These are phyloP conservation scores for Stylonectria norvegica DNA, from an alignment of 2,329 filamentous ascomycete species.

Conservation along the genomic window DNA sequence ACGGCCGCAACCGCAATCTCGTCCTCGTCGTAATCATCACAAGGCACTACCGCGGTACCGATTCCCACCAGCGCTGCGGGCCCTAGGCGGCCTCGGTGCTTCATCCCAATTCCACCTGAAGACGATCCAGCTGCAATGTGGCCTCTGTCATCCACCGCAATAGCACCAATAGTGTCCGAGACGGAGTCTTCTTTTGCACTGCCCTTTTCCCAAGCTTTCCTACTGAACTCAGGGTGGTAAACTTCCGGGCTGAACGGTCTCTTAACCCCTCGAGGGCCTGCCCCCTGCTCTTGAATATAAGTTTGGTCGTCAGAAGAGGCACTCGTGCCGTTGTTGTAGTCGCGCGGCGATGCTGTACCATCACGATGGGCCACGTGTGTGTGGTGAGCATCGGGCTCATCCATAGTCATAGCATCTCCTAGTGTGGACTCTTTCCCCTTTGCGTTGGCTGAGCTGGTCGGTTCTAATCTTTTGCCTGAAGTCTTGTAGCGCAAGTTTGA, in stretches of 20 bases:
- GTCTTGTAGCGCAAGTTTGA: constrained; percentile 10
- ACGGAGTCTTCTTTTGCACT: constrained; percentile 56
- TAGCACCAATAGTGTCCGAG: constrained; percentile 93
- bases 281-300: constrained; percentile 6
- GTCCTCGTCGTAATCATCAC: constrained; percentile 65
- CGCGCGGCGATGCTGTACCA: constrained; percentile 15
- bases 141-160: constrained; percentile 82
- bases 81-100: constrained; percentile 85
- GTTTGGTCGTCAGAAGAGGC: constrained; percentile 1
- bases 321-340: neutral
- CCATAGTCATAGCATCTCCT: constrained; percentile 4
- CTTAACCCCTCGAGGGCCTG: constrained; percentile 34
- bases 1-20: constrained; percentile 73
- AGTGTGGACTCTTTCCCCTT: constrained; percentile 6
- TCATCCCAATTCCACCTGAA: constrained; percentile 98
- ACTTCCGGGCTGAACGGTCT: constrained; percentile 30
- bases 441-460: constrained; percentile 1
- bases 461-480: constrained; percentile 8
- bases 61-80: constrained; percentile 91
- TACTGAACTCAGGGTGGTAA: no score
- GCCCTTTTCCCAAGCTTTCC: constrained; percentile 14
- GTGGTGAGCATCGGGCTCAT: constrained; percentile 7
- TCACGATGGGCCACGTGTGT: constrained; percentile 11
- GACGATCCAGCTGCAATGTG: constrained; percentile 93
- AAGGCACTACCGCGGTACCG: constrained; percentile 84